phyloP scores from a whole-genome alignment of 768 basidiomycete species.

The Rhizopogon vesiculosus region DNA sequence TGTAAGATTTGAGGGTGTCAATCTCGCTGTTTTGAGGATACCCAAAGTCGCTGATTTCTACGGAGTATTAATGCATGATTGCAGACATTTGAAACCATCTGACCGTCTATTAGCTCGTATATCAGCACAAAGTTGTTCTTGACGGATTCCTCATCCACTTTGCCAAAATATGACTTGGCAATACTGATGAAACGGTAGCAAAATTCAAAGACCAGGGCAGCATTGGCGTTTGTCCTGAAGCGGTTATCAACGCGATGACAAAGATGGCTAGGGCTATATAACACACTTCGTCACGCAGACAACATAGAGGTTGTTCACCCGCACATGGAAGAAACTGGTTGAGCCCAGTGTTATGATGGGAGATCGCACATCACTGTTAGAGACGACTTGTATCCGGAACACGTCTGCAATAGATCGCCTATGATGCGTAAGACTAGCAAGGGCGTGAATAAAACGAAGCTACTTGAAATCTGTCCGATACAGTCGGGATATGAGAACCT shows the following conservation, averaged over 20 bases:
- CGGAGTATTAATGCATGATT: neutral
- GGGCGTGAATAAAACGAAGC: constrained; percentile 20
- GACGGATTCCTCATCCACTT: constrained; percentile 95
- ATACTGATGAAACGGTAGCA: constrained; percentile 96
- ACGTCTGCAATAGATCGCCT: constrained; percentile 97
- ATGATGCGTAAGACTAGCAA: neutral
- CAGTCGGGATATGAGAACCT: constrained; percentile 95
- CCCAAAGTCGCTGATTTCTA: constrained; percentile 98
- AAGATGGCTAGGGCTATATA: neutral
- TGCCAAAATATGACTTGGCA: constrained; percentile 94
- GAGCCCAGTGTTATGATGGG: constrained; percentile 97
- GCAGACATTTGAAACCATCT: constrained; percentile 14
- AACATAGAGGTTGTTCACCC: constrained; percentile 92
- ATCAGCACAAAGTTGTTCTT: constrained; percentile 99
- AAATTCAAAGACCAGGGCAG: constrained; percentile 96
- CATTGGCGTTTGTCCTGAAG: constrained; percentile 88
- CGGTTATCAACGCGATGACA: neutral
- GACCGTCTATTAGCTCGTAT: constrained; percentile 96
- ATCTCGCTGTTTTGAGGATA: constrained; percentile 99
- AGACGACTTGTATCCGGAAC: constrained; percentile 98
- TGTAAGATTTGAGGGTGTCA: constrained; percentile 95
- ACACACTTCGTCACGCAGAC: constrained; percentile 92
- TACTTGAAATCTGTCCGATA: constrained; percentile 98
- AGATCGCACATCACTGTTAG: constrained; percentile 93
- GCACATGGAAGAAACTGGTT: constrained; percentile 98